phyloP scores from a whole-genome alignment of 1,284 basidiomycete species.

The Ustilago loliicola region DNA sequence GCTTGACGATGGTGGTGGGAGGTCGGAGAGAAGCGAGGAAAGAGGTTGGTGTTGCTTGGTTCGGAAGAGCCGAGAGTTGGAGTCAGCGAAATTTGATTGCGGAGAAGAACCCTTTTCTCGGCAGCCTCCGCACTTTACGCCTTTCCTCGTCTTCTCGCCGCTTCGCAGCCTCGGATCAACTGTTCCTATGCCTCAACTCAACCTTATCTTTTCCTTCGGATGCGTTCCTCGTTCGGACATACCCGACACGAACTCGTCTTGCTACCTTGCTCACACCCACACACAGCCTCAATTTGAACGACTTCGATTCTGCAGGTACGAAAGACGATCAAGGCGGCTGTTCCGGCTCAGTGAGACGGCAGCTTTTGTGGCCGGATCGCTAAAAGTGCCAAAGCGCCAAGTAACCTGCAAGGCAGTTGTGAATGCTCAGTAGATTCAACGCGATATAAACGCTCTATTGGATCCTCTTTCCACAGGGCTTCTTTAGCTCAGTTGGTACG shows the following conservation, averaged over 20 bases:
- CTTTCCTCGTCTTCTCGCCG: too few relatives aligned
- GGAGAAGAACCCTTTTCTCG: constrained; percentile 3
- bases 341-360: too few relatives aligned
- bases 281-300: not conserved
- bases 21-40: not conserved
- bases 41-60: not conserved
- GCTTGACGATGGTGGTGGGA: not conserved
- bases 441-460: not conserved
- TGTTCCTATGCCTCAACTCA: not conserved
- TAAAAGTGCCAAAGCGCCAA: too few relatives aligned
- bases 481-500: constrained; percentile 62
- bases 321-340: too few relatives aligned
- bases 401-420: too few relatives aligned
- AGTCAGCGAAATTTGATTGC: not conserved
- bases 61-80: constrained; percentile 3
- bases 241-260: not conserved
- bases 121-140: constrained; percentile 6
- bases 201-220: not conserved
- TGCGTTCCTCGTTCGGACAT: not conserved
- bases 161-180: not conserved
- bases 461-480: not conserved
- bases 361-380: too few relatives aligned
- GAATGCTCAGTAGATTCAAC: too few relatives aligned
- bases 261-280: not conserved
- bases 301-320: not conserved